phyloP scores from a whole-genome alignment of 1,284 basidiomycete species.

The Cryptococcus floricola region DNA sequence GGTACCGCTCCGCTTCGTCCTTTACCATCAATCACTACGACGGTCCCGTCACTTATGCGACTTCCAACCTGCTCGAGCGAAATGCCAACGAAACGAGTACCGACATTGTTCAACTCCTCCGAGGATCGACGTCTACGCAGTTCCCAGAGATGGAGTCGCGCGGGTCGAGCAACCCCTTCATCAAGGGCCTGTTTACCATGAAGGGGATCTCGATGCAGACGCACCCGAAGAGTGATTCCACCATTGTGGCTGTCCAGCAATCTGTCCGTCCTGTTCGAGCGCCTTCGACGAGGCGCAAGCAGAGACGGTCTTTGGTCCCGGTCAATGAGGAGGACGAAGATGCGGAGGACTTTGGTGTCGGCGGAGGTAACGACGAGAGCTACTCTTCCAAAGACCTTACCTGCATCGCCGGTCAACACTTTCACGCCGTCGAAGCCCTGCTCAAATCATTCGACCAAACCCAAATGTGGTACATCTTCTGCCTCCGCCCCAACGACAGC shows the following conservation, averaged over 20 bases:
- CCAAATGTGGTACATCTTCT: slow-evolving; percentile 89
- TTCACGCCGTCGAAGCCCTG: slow-evolving; percentile 72
- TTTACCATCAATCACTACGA: slow-evolving; percentile 93
- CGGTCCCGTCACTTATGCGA: slow-evolving; percentile 85
- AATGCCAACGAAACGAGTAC: slow-evolving; percentile 88
- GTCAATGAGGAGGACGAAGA: slow-evolving; percentile 60
- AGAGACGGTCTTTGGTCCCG: slow-evolving; percentile 53
- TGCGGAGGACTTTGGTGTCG: slow-evolving; percentile 50
- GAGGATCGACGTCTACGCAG: slow-evolving; percentile 53
- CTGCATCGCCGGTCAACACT: slow-evolving; percentile 85
- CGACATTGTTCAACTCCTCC: slow-evolving; percentile 84
- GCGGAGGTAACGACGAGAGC: slow-evolving; percentile 53
- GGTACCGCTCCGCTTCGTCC: slow-evolving; percentile 61
- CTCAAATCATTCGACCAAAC: slow-evolving; percentile 87
- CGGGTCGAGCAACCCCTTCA: slow-evolving; percentile 83
- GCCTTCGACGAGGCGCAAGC: slow-evolving; percentile 79
- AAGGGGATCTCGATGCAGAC: slow-evolving; percentile 84
- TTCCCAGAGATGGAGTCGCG: slow-evolving; percentile 53
- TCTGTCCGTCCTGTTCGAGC: slow-evolving; percentile 87
- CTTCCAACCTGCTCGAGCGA: slow-evolving; percentile 80
- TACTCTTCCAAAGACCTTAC: slow-evolving; percentile 61
- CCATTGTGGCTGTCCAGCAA: slow-evolving; percentile 89
- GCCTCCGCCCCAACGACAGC: slow-evolving; percentile 89
- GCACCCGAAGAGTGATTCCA: slow-evolving; percentile 87
- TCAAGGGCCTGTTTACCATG: slow-evolving; percentile 81